phyloP scores from a whole-genome alignment of 345 rosid species.

The Camelina sativa region DNA sequence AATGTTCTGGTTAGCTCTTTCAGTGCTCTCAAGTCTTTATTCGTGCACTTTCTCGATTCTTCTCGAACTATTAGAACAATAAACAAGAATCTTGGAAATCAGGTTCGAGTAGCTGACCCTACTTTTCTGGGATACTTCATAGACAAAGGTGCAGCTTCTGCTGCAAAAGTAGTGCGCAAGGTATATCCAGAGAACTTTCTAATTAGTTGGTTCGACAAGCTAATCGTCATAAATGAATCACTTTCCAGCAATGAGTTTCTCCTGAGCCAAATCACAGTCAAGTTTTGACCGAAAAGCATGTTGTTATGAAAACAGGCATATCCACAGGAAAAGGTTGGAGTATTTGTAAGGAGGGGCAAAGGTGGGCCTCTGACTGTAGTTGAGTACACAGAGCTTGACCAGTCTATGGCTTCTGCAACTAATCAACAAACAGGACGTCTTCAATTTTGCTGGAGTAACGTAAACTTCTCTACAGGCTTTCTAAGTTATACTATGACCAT shows the following conservation, averaged over 20 bases:
- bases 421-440: constrained; percentile 96
- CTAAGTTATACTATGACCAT: not conserved
- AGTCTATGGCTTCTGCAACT: constrained; percentile 78
- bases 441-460: constrained; percentile 98
- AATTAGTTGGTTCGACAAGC: not conserved
- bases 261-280: constrained; percentile 3
- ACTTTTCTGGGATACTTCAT: constrained; percentile 96
- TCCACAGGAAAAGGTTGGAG: constrained; percentile 98
- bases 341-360: constrained; percentile 96
- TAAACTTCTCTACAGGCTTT: constrained; percentile 43
- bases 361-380: constrained; percentile 97
- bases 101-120: constrained; percentile 99
- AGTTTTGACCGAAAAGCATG: constrained; percentile 8
- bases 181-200: constrained; percentile 45
- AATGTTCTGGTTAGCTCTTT: constrained; percentile 75
- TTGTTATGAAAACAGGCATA: constrained; percentile 62
- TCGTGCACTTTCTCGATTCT: not conserved
- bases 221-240: not conserved
- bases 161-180: constrained; percentile 99
- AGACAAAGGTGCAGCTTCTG: constrained; percentile 88
- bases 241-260: not conserved
- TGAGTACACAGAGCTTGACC: constrained; percentile 94
- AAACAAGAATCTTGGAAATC: constrained; percentile 45
- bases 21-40: constrained; percentile 17
- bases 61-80: constrained; percentile 12